Conservation (phyloP, 148 eudicot genomes). For the Hydrangea macrophylla region DNA sequence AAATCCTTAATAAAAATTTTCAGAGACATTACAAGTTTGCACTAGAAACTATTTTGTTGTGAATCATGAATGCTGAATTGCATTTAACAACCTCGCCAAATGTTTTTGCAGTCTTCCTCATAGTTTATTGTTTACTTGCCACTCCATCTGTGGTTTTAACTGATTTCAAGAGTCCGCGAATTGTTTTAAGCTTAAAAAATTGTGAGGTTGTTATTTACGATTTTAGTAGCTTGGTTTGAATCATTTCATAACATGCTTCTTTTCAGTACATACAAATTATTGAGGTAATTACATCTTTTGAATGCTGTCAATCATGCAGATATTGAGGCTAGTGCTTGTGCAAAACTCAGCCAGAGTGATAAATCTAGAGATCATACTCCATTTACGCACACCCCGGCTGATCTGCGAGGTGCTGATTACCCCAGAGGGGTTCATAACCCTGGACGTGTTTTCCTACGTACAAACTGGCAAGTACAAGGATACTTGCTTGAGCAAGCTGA, state of each 20-base stretch:
- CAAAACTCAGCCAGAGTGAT: slow-evolving; percentile 26
- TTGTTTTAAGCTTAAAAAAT: not conserved
- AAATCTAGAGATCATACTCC: slow-evolving; percentile 31
- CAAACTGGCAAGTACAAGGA: slow-evolving; percentile 91
- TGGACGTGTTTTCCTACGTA: slow-evolving; percentile 65
- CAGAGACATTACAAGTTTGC: too few relatives aligned
- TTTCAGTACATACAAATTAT: not conserved
- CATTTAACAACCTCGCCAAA: too few relatives aligned
- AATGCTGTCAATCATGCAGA: slow-evolving; percentile 38
- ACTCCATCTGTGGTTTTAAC: not conserved
- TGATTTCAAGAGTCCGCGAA: not conserved
- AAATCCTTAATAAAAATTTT: too few relatives aligned
- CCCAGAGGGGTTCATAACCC: slow-evolving; percentile 42
- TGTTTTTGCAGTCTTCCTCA: too few relatives aligned
- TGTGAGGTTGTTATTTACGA: not conserved
- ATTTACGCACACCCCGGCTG: slow-evolving; percentile 26
- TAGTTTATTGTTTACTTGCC: not conserved
- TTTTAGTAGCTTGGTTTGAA: not conserved
- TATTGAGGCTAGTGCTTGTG: slow-evolving; percentile 39
- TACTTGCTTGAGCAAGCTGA: slow-evolving; percentile 79
- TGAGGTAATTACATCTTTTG: slow-evolving; percentile 3
- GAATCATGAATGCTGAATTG: too few relatives aligned
- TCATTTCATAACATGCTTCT: too few relatives aligned
- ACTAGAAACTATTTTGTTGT: too few relatives aligned
- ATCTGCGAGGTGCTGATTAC: slow-evolving; percentile 29